phyloP scores from a whole-genome alignment of 768 basidiomycete genomes.

The Calocera viscosa region DNA sequence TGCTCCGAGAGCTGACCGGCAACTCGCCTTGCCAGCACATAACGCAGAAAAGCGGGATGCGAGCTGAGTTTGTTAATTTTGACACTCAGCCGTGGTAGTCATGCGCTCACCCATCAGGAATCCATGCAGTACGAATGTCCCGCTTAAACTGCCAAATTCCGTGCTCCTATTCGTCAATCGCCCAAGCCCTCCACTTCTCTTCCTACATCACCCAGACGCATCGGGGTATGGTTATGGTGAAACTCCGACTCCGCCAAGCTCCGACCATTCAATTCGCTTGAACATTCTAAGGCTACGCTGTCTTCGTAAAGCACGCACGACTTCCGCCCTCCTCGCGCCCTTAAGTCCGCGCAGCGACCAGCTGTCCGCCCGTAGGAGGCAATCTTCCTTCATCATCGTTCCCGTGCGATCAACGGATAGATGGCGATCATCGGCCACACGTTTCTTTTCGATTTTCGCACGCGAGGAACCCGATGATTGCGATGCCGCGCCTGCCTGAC shows the following conservation, averaged over 20 bases:
- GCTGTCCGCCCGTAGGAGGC: not conserved
- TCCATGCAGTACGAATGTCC: not conserved
- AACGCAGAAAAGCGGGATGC: not conserved
- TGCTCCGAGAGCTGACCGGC: not conserved
- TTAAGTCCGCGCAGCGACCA: not conserved
- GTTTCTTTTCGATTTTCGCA: not conserved
- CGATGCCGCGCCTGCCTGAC: not conserved
- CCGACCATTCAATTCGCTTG: not conserved
- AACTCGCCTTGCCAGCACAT: not conserved
- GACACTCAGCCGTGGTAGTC: not conserved
- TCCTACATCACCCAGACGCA: not conserved
- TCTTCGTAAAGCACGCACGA: not conserved
- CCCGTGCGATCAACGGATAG: not conserved
- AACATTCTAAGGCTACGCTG: not conserved
- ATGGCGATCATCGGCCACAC: not conserved
- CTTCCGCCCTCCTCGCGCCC: not conserved
- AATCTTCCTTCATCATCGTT: not conserved
- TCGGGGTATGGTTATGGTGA: not conserved
- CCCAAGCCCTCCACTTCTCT: not conserved
- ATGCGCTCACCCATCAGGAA: not conserved
- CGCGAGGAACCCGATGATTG: not conserved
- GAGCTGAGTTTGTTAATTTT: not conserved
- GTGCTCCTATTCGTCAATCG: not conserved
- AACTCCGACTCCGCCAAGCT: conserved; percentile 5
- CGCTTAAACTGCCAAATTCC: not conserved